A percentile compares a stretch with the other conserved stretches of the same genome.
These are phyloP conservation scores for Pichia eremophila DNA, from an alignment of 805 yeast genomes.

Conservation along the genomic window DNA sequence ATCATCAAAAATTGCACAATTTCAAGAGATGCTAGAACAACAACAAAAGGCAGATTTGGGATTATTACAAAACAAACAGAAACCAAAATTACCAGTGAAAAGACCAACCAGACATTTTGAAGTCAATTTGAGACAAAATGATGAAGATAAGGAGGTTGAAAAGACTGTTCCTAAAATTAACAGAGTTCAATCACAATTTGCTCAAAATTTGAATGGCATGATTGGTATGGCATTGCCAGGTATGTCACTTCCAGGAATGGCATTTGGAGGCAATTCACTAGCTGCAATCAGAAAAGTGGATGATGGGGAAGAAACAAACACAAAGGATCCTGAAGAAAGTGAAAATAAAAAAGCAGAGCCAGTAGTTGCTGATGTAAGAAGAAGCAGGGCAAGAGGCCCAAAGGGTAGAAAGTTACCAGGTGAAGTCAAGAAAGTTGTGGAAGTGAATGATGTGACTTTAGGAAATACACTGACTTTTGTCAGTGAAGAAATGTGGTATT, in stretches of 20 bases:
- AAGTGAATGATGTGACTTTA: constrained; percentile 26
- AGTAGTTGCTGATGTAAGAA: constrained; percentile 29
- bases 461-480: constrained; percentile 26
- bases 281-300: constrained; percentile 9
- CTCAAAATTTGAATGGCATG: constrained; percentile 51
- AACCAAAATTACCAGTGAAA: constrained; percentile 16
- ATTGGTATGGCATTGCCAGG: constrained; percentile 47
- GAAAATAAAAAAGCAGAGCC: not conserved
- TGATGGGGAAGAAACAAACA: constrained; percentile 2
- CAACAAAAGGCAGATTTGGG: constrained; percentile 33
- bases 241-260: constrained; percentile 43
- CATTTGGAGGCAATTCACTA: constrained; percentile 12
- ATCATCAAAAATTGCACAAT: constrained; percentile 71
- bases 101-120: constrained; percentile 13
- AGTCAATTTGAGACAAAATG: not conserved
- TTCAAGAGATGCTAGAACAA: constrained; percentile 62
- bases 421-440: constrained; percentile 35
- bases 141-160: not conserved
- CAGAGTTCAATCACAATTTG: constrained; percentile 34
- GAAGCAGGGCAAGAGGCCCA: constrained; percentile 62
- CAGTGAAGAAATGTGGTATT: constrained; percentile 31
- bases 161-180: constrained; percentile 6
- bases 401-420: constrained; percentile 62
- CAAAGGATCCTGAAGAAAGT: constrained; percentile 8
- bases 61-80: constrained; percentile 8